Percentiles rank a stretch among this genome's conserved stretches.
Evolutionary conservation across 2,329 filamentous ascomycete species (phyloP).

Genomic region (Ophiostoma sp.): DNA sequence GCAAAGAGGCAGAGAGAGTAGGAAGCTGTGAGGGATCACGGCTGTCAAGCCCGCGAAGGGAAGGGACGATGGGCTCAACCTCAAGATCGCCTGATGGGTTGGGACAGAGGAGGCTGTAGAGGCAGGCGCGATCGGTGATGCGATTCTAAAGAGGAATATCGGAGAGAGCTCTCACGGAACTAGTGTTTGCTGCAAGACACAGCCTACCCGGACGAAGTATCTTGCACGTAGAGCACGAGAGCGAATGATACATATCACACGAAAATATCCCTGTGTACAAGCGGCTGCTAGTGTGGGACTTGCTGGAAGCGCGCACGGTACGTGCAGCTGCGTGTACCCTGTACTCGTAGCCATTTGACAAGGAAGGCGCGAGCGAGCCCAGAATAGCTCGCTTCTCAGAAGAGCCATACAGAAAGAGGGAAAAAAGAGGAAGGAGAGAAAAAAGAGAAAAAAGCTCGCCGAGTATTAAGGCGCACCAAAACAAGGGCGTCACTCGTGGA

Average conservation of each 20-base stretch:
- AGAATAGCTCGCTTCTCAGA: constrained; percentile 20
- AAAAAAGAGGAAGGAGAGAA: constrained; percentile 19
- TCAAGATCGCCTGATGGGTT: not conserved
- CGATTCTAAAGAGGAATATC: not conserved
- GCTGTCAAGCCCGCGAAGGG: not conserved
- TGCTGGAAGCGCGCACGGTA: constrained; percentile 6
- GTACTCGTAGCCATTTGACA: constrained; percentile 4
- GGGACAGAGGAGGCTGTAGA: not conserved
- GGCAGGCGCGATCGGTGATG: constrained; percentile 6
- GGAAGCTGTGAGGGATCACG: not conserved
- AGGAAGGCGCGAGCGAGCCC: constrained; percentile 21
- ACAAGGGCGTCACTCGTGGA: constrained; percentile 21
- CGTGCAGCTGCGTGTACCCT: constrained; percentile 16
- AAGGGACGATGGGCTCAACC: not conserved
- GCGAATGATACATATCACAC: not conserved
- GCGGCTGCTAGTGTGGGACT: constrained; percentile 12
- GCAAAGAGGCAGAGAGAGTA: too few species aligned
- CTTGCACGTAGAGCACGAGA: too few species aligned
- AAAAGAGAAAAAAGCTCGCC: constrained; percentile 23
- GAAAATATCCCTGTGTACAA: constrained; percentile 6
- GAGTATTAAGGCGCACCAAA: constrained; percentile 24
- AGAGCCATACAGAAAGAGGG: constrained; percentile 18
- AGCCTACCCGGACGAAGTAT: too few species aligned
- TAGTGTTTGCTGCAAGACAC: too few species aligned
- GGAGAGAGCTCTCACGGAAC: not conserved